A percentile compares a stretch with the other conserved stretches of the same genome.
Conservation (phyloP, 1,284 basidiomycete genomes). For the Xanthoconium separans region DNA sequence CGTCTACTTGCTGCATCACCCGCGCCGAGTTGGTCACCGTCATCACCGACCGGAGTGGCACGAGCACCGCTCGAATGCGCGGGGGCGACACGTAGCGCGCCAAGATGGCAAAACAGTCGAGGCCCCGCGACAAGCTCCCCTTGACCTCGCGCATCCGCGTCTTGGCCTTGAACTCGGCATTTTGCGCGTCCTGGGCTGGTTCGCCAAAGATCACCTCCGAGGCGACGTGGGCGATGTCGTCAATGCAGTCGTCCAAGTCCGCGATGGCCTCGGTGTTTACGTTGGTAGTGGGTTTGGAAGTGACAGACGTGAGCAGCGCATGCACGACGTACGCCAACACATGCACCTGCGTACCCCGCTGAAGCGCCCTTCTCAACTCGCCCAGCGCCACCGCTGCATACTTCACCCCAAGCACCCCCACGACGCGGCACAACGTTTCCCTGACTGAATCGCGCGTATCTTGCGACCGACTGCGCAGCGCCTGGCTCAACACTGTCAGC, state of each 20-base stretch:
- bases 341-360: constrained; percentile 93
- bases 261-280: constrained; percentile 39
- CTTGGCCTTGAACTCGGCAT: constrained; percentile 93
- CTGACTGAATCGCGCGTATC: constrained; percentile 90
- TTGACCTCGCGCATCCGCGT: constrained; percentile 91
- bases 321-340: constrained; percentile 88
- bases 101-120: constrained; percentile 85
- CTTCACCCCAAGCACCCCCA: constrained; percentile 68
- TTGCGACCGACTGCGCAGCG: constrained; percentile 89
- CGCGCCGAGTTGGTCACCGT: constrained; percentile 82
- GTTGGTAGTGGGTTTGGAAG: constrained; percentile 50
- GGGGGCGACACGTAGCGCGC: constrained; percentile 74
- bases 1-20: constrained; percentile 86
- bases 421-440: constrained; percentile 85
- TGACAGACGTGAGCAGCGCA: constrained; percentile 79
- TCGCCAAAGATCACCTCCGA: constrained; percentile 95
- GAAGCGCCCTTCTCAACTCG: constrained; percentile 81
- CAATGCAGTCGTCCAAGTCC: constrained; percentile 76
- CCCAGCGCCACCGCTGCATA: constrained; percentile 77
- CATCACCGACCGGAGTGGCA: constrained; percentile 85
- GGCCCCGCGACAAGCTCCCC: constrained; percentile 72
- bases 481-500: constrained; percentile 83
- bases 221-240: constrained; percentile 77
- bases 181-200: constrained; percentile 86
- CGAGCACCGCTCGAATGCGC: constrained; percentile 76